Evolutionary conservation across 1,284 basidiomycete genomes (phyloP), one percentile per base, ranked within the genome.

Genomic region (Ustilago esculenta): DNA sequence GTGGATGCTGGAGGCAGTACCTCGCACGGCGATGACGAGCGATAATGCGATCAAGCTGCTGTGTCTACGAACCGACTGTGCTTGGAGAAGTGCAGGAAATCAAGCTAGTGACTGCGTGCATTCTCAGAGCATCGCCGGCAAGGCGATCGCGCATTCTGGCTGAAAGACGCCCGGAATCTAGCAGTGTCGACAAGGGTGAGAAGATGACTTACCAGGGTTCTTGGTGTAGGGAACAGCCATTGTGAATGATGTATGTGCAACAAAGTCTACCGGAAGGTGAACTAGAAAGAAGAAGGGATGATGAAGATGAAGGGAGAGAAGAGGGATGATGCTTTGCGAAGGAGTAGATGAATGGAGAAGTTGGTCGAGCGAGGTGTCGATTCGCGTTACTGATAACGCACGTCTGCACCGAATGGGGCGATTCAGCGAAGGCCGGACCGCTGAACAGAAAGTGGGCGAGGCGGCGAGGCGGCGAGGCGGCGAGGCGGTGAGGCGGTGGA

Each of bases 151-250:
- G 36, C 15, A 41, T 24, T 17, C 18, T 49, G n/a, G 20, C 32
- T 12, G 18, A 34, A n/a, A 15, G 34, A n/a, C 18, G 25, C n/a
- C n/a, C n/a, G n/a, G n/a, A n/a, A n/a, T n/a, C n/a, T n/a, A n/a
- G 15, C 18, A 18, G 25, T 42, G 34, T 36, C 46, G 43, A 41
- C 41, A 35, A 41, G 21, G 35, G 34, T 67, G 24, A 18, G 33
- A 29, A 32, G 18, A 11, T 12, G 50, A 75, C 70, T 33, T 60
- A 68, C 70, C 69, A 23, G 70, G 67, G 72, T 76, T 76, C 61
- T 74, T 76, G 29, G 54, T 55, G 63, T 44, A 76, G 21, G 74
- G 64, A 15, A 68, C 48, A 73, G 72, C 68, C 72, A 73, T 73
- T 46, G 35, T 73, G 59, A 63, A 45, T 40, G 25, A 32, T 15